Conservation (phyloP, 208 protist genomes). For the Wallacemonas sp. region DNA sequence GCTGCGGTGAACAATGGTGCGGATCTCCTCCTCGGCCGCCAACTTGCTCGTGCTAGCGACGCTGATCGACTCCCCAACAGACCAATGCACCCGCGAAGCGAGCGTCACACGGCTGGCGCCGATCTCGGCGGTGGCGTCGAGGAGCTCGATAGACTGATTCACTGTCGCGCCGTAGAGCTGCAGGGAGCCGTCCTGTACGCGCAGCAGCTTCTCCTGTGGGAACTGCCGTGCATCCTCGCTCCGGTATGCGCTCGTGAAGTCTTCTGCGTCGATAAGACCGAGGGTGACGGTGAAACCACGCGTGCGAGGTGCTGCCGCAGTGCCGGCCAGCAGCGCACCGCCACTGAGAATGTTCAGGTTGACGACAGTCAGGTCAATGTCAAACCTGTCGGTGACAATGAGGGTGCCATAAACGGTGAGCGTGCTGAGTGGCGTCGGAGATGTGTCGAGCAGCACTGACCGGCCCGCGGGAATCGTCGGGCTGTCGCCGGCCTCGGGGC, state of each 20-base stretch:
- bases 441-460: slow-evolving; percentile 37
- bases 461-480: slow-evolving; percentile 20
- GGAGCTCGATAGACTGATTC: background rate
- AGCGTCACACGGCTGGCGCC: slow-evolving; percentile 27
- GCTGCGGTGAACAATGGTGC: slow-evolving; percentile 16
- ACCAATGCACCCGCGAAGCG: slow-evolving; percentile 40
- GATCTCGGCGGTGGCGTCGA: slow-evolving; percentile 10
- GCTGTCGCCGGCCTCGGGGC: slow-evolving; percentile 18
- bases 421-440: slow-evolving; percentile 23
- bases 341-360: slow-evolving; percentile 18
- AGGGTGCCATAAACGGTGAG: slow-evolving; percentile 34
- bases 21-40: slow-evolving; percentile 31
- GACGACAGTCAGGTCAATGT: slow-evolving; percentile 25
- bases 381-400: slow-evolving; percentile 28
- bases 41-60: slow-evolving; percentile 30
- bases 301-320: slow-evolving; percentile 13
- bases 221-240: slow-evolving; percentile 13
- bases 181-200: slow-evolving; percentile 32
- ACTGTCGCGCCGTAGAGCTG: slow-evolving; percentile 28
- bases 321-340: slow-evolving; percentile 32
- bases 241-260: slow-evolving; percentile 8
- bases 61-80: slow-evolving; percentile 38
- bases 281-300: slow-evolving; percentile 32
- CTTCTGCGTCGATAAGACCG: slow-evolving; percentile 14
- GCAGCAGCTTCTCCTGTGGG: slow-evolving; percentile 19